Evolutionary conservation across 805 yeast species (phyloP).

Genomic region (Ascoidea asiatica): DNA sequence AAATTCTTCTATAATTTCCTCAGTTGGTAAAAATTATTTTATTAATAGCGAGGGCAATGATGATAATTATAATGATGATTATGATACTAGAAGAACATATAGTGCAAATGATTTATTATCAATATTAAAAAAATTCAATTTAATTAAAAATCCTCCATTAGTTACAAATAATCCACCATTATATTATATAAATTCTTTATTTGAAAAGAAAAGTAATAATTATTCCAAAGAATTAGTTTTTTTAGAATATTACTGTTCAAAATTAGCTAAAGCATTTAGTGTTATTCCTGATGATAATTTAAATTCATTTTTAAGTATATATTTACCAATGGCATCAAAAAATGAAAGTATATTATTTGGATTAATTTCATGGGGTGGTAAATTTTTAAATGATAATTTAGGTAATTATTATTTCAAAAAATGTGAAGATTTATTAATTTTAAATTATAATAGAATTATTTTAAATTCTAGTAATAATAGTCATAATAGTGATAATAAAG

Average conservation of each 20-base stretch:
- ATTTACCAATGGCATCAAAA: slow-evolving; percentile 5
- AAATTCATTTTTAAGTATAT: slow-evolving; percentile 6
- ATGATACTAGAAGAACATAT: no score
- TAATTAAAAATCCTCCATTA: background rate
- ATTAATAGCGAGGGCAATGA: no score
- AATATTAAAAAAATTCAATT: no score
- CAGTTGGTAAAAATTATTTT: no score
- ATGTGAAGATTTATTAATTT: background rate
- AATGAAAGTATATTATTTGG: slow-evolving; percentile 4
- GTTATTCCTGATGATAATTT: background rate
- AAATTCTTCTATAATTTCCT: no score
- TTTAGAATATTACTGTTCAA: background rate
- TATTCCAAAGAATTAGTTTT: background rate
- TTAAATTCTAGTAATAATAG: no score
- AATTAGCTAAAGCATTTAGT: background rate
- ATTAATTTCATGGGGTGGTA: slow-evolving; percentile 8
- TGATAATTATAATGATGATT: no score
- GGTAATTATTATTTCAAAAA: slow-evolving; percentile 1
- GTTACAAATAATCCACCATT: background rate
- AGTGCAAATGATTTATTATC: no score
- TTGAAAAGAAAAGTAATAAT: background rate
- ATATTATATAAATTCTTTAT: no score
- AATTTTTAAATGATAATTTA: slow-evolving; percentile 1
- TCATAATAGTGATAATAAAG: no score
- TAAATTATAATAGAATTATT: background rate